Percentiles rank a stretch among this genome's conserved stretches.
Evolutionary conservation across 495 filamentous ascomycete genomes (phyloP).

Genomic region (Diplogelasinospora grovesii): DNA sequence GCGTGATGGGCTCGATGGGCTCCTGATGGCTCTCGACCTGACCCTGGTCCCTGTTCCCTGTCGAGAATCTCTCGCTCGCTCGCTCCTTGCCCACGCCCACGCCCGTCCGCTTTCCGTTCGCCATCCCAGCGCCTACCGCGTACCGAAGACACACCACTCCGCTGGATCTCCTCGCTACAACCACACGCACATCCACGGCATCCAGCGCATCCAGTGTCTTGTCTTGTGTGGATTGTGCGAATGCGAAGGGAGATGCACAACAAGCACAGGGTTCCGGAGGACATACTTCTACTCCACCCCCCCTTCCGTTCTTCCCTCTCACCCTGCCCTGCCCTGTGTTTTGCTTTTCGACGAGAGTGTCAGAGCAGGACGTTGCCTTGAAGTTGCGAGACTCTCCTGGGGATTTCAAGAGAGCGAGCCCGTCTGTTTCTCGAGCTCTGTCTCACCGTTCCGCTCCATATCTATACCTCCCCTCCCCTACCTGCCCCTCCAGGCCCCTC

Average conservation of each 20-base stretch:
- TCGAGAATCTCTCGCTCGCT: slow-evolving; percentile 10
- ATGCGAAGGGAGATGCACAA: background rate
- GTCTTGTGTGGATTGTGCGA: background rate
- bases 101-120: slow-evolving; percentile 7
- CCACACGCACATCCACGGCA: slow-evolving; percentile 1
- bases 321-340: slow-evolving; percentile 7
- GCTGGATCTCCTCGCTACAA: background rate
- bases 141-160: slow-evolving; percentile 3
- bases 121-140: slow-evolving; percentile 9
- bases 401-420: slow-evolving; percentile 9
- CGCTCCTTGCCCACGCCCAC: slow-evolving; percentile 5
- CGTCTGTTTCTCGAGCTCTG: slow-evolving; percentile 13
- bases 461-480: slow-evolving; percentile 3
- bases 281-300: slow-evolving; percentile 3
- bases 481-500: slow-evolving; percentile 11
- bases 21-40: background rate
- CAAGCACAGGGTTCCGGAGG: background rate
- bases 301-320: slow-evolving; percentile 8
- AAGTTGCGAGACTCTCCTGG: slow-evolving; percentile 1
- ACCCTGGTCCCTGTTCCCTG: slow-evolving; percentile 7
- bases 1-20: background rate
- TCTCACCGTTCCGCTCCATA: slow-evolving; percentile 16
- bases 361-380: slow-evolving; percentile 1
- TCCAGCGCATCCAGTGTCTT: background rate
- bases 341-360: slow-evolving; percentile 5